phyloP scores from a whole-genome alignment of 768 basidiomycete species.

The Clitopilus passeckerianus region DNA sequence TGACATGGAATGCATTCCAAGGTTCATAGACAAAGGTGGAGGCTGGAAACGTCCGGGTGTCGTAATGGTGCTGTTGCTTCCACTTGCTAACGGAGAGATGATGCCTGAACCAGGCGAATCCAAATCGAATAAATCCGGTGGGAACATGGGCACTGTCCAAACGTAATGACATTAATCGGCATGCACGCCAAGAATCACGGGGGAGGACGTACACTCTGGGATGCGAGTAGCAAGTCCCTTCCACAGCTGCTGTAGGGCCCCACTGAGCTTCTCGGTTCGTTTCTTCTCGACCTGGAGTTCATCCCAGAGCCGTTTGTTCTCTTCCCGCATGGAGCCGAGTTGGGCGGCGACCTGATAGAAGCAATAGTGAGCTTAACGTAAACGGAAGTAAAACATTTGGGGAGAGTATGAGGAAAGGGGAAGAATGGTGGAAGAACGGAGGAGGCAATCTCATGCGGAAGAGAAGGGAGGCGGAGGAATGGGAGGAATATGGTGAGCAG shows the following conservation, averaged over 20 bases:
- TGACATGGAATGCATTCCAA: conserved; percentile 31
- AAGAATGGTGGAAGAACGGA: neutral
- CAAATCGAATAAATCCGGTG: conserved; percentile 48
- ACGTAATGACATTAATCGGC: neutral
- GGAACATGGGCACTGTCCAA: conserved; percentile 37
- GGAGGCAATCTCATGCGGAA: neutral
- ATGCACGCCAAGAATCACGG: conserved; percentile 1
- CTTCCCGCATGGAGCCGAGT: conserved; percentile 65
- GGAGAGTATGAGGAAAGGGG: neutral
- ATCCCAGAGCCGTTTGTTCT: conserved; percentile 62
- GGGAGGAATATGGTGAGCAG: conserved; percentile 15
- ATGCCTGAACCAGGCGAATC: conserved; percentile 71
- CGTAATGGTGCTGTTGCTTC: conserved; percentile 19
- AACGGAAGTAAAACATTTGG: neutral
- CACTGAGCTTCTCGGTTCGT: conserved; percentile 57
- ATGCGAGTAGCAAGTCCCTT: conserved; percentile 56
- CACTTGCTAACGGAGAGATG: conserved; percentile 43
- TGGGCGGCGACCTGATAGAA: conserved; percentile 49
- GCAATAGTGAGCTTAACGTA: neutral
- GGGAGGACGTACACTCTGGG: conserved; percentile 41
- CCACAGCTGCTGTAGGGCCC: conserved; percentile 56
- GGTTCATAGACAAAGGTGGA: conserved; percentile 38
- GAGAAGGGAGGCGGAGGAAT: neutral
- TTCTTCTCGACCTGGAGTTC: conserved; percentile 49
- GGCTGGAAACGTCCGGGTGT: conserved; percentile 31